Base-by-base conservation (phyloP, 352 stramenopile species). In the Pythium plurisporium region DNA sequence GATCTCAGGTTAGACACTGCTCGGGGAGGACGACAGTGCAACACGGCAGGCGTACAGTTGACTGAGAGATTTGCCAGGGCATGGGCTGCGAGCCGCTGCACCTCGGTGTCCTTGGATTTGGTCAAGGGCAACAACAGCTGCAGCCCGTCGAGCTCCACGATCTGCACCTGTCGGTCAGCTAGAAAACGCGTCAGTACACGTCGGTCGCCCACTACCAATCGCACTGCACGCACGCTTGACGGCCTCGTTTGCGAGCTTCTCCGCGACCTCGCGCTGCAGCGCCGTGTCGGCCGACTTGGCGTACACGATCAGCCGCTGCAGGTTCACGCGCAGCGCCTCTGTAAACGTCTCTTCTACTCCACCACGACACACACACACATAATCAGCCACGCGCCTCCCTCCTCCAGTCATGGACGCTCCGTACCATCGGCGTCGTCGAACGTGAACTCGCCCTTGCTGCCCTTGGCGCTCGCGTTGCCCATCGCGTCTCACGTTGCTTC, bases 241-340 rank as follows among this genome's bases (percentile, higher is more conserved):
- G 22, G 93, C 93, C 59, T 98, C 89, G 56, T 98, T 98, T 17
- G 93, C 93, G 40, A 98, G 70, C 59, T 96, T 97, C 74, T 98
- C 93, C 12, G 93, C 93, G 5, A 98, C 91, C 62, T 97, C 87
- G 43, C 89, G 84, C 71, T 97, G 89, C 52, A 97, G 73, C 53
- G 73, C 69, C 50, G 86, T 84, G 61, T 97, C 89, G 5, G 90
- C 89, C 48, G 86, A 96, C 66, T 94, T 93, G 54, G 90, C 89
- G 72, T 97, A 98, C 45, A 87, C 85, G 68, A 98, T 97, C 30
- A 98, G 69, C 12, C 89, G 84, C 66, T 95, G 89, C 29, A 98
- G 73, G 67, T 97, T 95, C 22, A 95, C 75, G 38, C 86, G 81
- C 20, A 97, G 75, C 51, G 72, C 76, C 59, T 97, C 81, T 3